Conservation (phyloP, 208 protist species). For the Leishmania tropica region DNA sequence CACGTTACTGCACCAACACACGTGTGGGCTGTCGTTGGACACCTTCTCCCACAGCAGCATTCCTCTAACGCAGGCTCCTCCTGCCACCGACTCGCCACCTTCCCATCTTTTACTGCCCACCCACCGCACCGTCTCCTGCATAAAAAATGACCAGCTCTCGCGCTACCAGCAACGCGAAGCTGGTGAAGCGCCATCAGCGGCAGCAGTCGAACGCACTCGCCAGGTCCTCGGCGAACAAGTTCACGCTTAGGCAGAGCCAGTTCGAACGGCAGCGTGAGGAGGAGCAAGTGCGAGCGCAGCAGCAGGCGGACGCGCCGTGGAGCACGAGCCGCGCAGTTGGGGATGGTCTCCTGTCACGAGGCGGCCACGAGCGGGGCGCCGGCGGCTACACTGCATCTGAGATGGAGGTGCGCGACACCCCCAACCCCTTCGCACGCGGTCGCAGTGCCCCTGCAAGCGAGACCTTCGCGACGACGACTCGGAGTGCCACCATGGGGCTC, state of each 20-base stretch:
- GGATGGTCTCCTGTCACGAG: conserved; percentile 15
- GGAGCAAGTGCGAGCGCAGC: conserved; percentile 41
- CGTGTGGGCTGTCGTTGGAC: background rate
- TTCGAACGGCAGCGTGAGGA: conserved; percentile 82
- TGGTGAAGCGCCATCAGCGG: conserved; percentile 52
- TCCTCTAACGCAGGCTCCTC: background rate
- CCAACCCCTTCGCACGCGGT: conserved; percentile 37
- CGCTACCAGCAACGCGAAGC: conserved; percentile 50
- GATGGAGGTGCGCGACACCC: conserved; percentile 52
- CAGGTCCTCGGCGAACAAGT: conserved; percentile 52
- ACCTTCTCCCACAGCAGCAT: background rate
- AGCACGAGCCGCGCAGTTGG: conserved; percentile 16
- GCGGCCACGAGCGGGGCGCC: conserved; percentile 1
- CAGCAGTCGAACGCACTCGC: conserved; percentile 39
- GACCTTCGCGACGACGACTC: conserved; percentile 29
- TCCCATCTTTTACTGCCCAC: too few species aligned
- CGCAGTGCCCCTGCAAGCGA: conserved; percentile 11
- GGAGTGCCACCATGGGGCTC: conserved; percentile 35
- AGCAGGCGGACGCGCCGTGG: conserved; percentile 16
- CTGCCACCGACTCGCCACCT: background rate
- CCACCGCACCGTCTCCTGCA: background rate
- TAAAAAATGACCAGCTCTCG: conserved; percentile 39
- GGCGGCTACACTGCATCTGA: conserved; percentile 16
- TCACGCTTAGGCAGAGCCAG: conserved; percentile 77
- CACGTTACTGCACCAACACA: background rate